phyloP scores from a whole-genome alignment of 768 basidiomycete genomes.

The Suillus variegatus region DNA sequence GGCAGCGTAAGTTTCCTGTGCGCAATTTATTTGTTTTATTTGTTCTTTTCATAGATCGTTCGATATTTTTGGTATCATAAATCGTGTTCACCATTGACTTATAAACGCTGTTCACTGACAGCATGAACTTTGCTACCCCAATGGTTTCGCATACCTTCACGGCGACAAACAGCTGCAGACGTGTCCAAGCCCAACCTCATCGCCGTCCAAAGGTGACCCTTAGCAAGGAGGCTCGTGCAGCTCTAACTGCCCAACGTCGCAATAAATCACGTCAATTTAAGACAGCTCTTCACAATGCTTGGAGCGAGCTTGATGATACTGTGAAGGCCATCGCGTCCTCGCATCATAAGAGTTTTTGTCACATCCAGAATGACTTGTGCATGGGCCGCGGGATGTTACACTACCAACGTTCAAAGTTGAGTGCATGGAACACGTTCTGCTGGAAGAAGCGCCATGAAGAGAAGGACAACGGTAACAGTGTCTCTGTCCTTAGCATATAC shows the following conservation, averaged over 20 bases:
- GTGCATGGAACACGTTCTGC: conserved; percentile 11
- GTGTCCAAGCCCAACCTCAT: not conserved
- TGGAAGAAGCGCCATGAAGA: conserved; percentile 10
- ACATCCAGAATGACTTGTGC: conserved; percentile 8
- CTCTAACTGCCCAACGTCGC: not conserved
- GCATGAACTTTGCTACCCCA: not conserved
- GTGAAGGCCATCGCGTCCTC: not conserved
- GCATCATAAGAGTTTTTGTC: conserved; percentile 10
- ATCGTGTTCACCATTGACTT: not conserved
- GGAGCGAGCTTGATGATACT: conserved; percentile 7
- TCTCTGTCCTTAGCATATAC: not conserved
- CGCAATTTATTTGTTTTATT: not conserved
- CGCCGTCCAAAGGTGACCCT: not conserved
- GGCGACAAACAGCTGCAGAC: not conserved
- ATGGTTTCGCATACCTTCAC: not conserved
- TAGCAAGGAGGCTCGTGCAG: conserved; percentile 8
- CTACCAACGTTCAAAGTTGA: not conserved
- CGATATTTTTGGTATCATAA: not conserved
- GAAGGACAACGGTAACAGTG: not conserved
- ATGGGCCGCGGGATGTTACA: not conserved
- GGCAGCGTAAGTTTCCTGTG: not conserved
- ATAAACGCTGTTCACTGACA: not conserved
- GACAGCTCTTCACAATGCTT: conserved; percentile 7
- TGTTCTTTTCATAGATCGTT: not conserved
- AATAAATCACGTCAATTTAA: not conserved